phyloP scores from a whole-genome alignment of 176 grass and related monocot species.

The Carex parvula region DNA sequence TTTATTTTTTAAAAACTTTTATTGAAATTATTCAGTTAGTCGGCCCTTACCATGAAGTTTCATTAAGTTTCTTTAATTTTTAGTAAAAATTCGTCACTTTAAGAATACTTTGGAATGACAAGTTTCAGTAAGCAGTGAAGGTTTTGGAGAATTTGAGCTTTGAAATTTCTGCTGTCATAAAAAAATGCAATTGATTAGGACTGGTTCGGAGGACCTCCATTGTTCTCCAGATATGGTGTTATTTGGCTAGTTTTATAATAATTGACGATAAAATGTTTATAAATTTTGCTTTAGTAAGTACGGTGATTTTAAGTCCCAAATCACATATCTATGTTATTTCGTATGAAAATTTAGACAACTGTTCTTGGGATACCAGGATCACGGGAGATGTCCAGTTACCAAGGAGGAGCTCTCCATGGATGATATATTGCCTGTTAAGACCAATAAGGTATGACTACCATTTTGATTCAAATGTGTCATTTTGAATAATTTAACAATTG shows the following conservation, averaged over 20 bases:
- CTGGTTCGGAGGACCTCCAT: background rate
- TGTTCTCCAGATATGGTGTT: background rate
- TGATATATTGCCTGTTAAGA: conserved; percentile 81
- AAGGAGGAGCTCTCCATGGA: conserved; percentile 92
- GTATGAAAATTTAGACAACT: background rate
- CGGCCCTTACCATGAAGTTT: background rate
- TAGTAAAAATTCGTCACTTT: background rate
- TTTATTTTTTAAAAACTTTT: background rate
- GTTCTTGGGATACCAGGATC: conserved; percentile 41
- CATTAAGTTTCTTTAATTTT: background rate
- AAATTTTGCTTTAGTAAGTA: background rate
- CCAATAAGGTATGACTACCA: conserved; percentile 63
- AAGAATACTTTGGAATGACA: background rate
- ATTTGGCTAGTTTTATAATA: background rate
- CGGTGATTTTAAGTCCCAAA: background rate
- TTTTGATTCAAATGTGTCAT: background rate
- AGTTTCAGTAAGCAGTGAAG: background rate
- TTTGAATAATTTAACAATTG: background rate
- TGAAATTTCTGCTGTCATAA: background rate
- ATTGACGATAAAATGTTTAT: background rate
- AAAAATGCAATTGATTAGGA: background rate
- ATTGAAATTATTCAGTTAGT: background rate
- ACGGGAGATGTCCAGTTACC: conserved; percentile 92
- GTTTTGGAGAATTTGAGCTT: background rate
- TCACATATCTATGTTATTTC: background rate